A percentile compares a stretch with the other conserved stretches of the same genome.
phyloP scores from a whole-genome alignment of 805 yeast genomes.

The Wickerhamomyces alni region DNA sequence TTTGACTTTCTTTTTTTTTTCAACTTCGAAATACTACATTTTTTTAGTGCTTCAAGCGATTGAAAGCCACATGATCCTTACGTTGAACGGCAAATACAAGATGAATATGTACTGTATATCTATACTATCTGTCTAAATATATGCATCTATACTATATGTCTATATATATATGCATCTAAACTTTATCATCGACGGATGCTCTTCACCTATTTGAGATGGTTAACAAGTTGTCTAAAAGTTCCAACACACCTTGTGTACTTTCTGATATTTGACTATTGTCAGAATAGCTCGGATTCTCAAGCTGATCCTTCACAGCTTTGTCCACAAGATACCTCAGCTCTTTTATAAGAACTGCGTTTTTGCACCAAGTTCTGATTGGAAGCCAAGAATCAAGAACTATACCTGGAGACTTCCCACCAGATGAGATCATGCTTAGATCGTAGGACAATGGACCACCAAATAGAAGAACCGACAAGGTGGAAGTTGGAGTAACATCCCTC shows the following conservation, averaged over 20 bases:
- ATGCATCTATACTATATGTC: too few relatives aligned
- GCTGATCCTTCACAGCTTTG: slow-evolving; percentile 53
- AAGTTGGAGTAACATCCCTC: slow-evolving; percentile 75
- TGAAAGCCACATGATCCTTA: too few relatives aligned
- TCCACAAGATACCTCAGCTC: slow-evolving; percentile 64
- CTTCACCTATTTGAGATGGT: neutral
- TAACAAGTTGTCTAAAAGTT: slow-evolving; percentile 30
- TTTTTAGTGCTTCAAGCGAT: too few relatives aligned
- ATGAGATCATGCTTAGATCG: slow-evolving; percentile 38
- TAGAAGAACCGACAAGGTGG: slow-evolving; percentile 63
- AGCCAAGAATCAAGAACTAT: slow-evolving; percentile 84
- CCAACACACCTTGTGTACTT: slow-evolving; percentile 31
- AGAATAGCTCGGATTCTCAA: slow-evolving; percentile 39
- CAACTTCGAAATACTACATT: too few relatives aligned
- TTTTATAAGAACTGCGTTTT: slow-evolving; percentile 81
- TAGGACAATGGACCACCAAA: slow-evolving; percentile 74
- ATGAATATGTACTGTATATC: too few relatives aligned
- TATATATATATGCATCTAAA: too few relatives aligned
- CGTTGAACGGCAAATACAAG: too few relatives aligned
- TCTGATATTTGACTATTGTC: slow-evolving; percentile 8
- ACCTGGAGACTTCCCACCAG: slow-evolving; percentile 65
- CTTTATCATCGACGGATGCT: too few relatives aligned
- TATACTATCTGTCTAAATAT: too few relatives aligned
- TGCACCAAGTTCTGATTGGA: slow-evolving; percentile 89
- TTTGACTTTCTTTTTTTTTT: too few relatives aligned